A percentile compares a stretch with the other conserved stretches of the same genome.
Conservation (phyloP, 2,329 filamentous ascomycete species). For the Leptographium flavum region DNA sequence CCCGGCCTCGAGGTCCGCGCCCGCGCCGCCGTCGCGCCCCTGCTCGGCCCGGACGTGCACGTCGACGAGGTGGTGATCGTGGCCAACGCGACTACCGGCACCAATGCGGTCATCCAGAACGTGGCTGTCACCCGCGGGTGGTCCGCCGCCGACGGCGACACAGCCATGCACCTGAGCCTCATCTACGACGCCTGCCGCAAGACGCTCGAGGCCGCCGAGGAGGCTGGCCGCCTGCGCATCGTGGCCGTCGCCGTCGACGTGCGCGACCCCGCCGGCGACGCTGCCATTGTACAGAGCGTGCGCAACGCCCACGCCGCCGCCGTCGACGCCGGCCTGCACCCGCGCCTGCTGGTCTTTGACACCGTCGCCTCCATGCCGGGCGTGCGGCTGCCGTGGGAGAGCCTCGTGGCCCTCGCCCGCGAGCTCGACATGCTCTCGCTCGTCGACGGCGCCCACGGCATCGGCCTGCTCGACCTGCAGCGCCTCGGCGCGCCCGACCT, state of each 20-base stretch:
- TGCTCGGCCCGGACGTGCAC: constrained; percentile 33
- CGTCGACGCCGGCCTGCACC: constrained; percentile 33
- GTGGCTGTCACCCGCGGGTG: constrained; percentile 19
- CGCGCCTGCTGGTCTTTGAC: constrained; percentile 56
- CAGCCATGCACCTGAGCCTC: constrained; percentile 52
- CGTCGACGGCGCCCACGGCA: constrained; percentile 56
- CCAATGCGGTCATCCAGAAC: constrained; percentile 56
- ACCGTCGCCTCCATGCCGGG: constrained; percentile 55
- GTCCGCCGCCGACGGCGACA: constrained; percentile 33
- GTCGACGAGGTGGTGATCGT: constrained; percentile 50
- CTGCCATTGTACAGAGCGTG: constrained; percentile 40
- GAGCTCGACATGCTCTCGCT: constrained; percentile 43
- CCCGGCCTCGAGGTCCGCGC: constrained; percentile 38
- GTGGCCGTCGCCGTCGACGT: constrained; percentile 40
- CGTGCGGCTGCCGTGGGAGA: constrained; percentile 54
- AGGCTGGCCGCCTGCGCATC: constrained; percentile 26
- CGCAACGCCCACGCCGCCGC: constrained; percentile 33
- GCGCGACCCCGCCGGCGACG: constrained; percentile 48
- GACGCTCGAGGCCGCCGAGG: constrained; percentile 43
- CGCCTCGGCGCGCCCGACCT: constrained; percentile 32
- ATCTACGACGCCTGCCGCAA: constrained; percentile 56
- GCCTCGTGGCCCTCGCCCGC: constrained; percentile 40
- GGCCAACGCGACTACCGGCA: constrained; percentile 54
- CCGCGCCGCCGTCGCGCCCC: constrained; percentile 41
- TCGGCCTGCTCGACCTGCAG: constrained; percentile 53